Percentiles rank a stretch among this genome's conserved stretches.
Conservation (phyloP, 495 filamentous ascomycete species). For the Lophiotrema nucula region DNA sequence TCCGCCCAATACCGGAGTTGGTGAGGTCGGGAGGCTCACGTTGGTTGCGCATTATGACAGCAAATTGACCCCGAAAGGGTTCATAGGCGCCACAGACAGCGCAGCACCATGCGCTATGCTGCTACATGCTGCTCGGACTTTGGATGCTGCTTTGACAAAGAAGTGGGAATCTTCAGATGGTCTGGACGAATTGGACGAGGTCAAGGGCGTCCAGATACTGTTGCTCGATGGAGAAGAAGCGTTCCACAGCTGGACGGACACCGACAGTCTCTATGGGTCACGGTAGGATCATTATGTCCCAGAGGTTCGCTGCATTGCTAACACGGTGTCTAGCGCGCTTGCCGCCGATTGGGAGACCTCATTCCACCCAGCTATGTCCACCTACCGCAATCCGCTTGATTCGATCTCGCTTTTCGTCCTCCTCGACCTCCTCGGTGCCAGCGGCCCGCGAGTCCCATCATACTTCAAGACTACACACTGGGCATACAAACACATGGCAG, state of each 20-base stretch:
- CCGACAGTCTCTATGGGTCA: constrained; percentile 86
- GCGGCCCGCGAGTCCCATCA: constrained; percentile 68
- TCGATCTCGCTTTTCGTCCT: constrained; percentile 88
- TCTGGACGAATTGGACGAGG: constrained; percentile 49
- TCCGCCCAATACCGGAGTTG: constrained; percentile 71
- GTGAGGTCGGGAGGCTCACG: constrained; percentile 77
- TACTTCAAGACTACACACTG: constrained; percentile 91
- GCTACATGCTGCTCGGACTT: constrained; percentile 75
- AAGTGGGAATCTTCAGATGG: constrained; percentile 72
- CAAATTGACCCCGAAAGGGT: constrained; percentile 76
- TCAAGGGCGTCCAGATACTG: constrained; percentile 83
- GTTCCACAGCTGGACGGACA: constrained; percentile 72
- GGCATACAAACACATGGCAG: constrained; percentile 76
- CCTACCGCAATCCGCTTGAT: constrained; percentile 68
- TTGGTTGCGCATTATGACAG: constrained; percentile 96
- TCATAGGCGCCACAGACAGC: constrained; percentile 93
- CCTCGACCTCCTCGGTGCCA: constrained; percentile 79
- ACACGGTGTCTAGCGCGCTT: constrained; percentile 53
- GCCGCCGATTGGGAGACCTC: constrained; percentile 72
- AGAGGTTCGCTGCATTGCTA: not conserved
- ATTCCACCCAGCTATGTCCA: constrained; percentile 66
- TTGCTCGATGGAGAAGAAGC: constrained; percentile 96
- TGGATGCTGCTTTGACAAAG: constrained; percentile 74
- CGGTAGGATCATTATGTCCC: constrained; percentile 47
- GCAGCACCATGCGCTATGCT: constrained; percentile 93